Conservation (phyloP, 1,284 basidiomycete genomes). For the Amylostereum areolatum region DNA sequence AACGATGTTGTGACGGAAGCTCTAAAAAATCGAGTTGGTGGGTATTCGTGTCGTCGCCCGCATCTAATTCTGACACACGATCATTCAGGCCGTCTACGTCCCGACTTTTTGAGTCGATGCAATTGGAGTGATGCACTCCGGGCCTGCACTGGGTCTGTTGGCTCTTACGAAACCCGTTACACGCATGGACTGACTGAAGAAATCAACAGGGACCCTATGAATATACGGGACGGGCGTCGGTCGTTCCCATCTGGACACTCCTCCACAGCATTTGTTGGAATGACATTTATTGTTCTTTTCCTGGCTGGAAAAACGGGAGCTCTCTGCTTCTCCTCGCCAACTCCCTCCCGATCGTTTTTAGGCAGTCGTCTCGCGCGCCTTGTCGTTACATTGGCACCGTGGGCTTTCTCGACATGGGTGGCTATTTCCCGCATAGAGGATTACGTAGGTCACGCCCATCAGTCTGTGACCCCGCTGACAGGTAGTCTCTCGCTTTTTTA, state of each 20-base stretch:
- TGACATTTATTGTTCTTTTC: slow-evolving; percentile 59
- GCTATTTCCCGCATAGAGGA: slow-evolving; percentile 59
- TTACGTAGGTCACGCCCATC: slow-evolving; percentile 39
- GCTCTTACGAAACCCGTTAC: background rate
- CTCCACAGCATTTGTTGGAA: slow-evolving; percentile 58
- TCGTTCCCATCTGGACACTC: slow-evolving; percentile 70
- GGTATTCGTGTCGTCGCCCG: slow-evolving; percentile 9
- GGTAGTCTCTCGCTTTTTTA: slow-evolving; percentile 1
- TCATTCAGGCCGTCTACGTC: slow-evolving; percentile 51
- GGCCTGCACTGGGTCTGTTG: slow-evolving; percentile 49
- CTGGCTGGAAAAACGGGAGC: slow-evolving; percentile 59
- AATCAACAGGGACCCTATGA: slow-evolving; percentile 27
- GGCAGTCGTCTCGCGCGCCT: slow-evolving; percentile 46
- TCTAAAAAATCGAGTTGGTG: slow-evolving; percentile 58
- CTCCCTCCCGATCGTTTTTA: slow-evolving; percentile 29
- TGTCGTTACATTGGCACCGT: slow-evolving; percentile 41
- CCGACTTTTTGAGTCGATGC: slow-evolving; percentile 65
- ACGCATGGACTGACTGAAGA: background rate
- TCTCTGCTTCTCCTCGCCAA: slow-evolving; percentile 44
- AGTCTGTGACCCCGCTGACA: background rate
- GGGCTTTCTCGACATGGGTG: slow-evolving; percentile 55
- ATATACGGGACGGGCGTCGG: slow-evolving; percentile 45
- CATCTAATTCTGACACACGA: background rate
- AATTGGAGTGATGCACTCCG: slow-evolving; percentile 45
- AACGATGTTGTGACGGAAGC: slow-evolving; percentile 44